A percentile compares a stretch with the other conserved stretches of the same genome.
Conservation (phyloP, 345 rosid species). For the Arabis hirsuta region DNA sequence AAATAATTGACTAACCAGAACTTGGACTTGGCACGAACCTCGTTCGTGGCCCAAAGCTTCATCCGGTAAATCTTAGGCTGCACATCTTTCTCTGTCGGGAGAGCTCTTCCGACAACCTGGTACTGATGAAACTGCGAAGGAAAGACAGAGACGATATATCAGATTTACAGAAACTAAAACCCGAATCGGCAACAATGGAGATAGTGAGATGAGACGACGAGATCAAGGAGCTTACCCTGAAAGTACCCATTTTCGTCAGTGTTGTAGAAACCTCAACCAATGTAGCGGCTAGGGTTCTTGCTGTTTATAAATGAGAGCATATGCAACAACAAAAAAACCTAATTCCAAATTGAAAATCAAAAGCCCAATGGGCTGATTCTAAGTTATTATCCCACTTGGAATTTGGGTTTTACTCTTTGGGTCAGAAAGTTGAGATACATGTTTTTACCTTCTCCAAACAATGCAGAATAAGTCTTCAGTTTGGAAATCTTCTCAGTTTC, state of each 20-base stretch:
- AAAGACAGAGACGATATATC: not conserved
- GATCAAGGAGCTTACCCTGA: conserved; percentile 42
- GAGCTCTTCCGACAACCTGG: conserved; percentile 73
- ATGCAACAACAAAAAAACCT: conserved; percentile 33
- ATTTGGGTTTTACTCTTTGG: too few species aligned
- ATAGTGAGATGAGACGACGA: not conserved
- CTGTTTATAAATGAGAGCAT: conserved; percentile 17
- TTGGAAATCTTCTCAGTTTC: too few species aligned
- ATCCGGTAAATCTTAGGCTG: conserved; percentile 71
- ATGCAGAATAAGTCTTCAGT: too few species aligned
- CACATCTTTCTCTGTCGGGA: conserved; percentile 61
- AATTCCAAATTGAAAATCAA: not conserved
- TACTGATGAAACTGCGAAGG: conserved; percentile 64
- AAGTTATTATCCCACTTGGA: not conserved
- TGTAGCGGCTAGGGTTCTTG: conserved; percentile 38
- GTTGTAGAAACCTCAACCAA: conserved; percentile 27
- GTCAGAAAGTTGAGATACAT: too few species aligned
- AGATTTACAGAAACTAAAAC: not conserved
- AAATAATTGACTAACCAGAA: conserved; percentile 52
- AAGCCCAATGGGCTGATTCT: conserved; percentile 39
- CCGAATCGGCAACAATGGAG: not conserved
- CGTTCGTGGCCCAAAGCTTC: conserved; percentile 77
- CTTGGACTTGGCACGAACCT: conserved; percentile 71
- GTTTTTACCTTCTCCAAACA: too few species aligned
- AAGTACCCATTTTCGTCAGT: conserved; percentile 38